Evolutionary conservation across 1,284 basidiomycete genomes (phyloP), one percentile per base, ranked within the genome.

Genomic region (Cutaneotrichosporon sp.): DNA sequence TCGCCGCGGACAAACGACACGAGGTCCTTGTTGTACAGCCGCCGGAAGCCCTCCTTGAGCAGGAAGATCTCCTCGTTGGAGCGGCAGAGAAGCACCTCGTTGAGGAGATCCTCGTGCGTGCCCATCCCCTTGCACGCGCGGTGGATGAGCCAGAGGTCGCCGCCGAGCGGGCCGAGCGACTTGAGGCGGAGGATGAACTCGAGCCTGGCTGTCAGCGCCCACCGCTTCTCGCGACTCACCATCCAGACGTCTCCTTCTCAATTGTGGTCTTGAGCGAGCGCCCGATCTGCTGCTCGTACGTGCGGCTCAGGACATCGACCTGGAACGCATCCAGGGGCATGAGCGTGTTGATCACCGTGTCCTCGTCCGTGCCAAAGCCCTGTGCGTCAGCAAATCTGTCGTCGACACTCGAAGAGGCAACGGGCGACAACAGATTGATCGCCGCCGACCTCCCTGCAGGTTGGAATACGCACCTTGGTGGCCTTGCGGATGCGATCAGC

Each of bases 351-450:
- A 81, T 79, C 25, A 81, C 51, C 1, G 72, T 68, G 27, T 62
- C 64, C 61, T 80, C 79, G 64, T 81, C 79, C 31, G 79, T 80
- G 7, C 78, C 78, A 60, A 80, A 79, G 49, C 79, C 79, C 74
- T 78, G 54, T 4, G 45, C 56, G 57, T 56, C 42, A 25, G 29
- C 47, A 24, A 46, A 42, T 42, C 38, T 42, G 18, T 42, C 18
- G 38, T 13, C 14, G 34, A 1, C 10, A 36, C 10, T 36, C 11
- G 16, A 36, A 27, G 18, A 34, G 27, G 47, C 47, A 4, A 18
- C 1, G 27, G 4, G 13, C 13, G 43, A 22, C 43, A 33, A 29
- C 49, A 27, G 9, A 10, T 7, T 46, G 20, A 22, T 46, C 45
- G 11, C n/a, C 45, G 6, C 10, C 45, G 24, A 4, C 18, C 2